Conservation (phyloP, 768 basidiomycete genomes). For the Gloeophyllum trabeum region DNA sequence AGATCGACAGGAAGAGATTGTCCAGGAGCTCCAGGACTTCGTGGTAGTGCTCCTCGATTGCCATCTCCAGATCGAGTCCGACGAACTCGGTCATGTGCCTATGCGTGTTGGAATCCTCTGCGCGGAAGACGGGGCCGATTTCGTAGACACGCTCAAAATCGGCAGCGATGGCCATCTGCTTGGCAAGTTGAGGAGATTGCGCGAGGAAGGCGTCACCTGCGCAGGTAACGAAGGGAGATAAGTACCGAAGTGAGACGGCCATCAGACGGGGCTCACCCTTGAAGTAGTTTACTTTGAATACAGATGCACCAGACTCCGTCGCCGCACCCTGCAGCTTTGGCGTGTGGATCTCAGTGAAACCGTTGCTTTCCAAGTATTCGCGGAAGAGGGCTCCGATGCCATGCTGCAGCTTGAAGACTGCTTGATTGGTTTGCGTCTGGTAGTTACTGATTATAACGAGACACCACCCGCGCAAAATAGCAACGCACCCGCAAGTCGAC, state of each 20-base stretch:
- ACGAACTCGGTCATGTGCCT: slow-evolving; percentile 98
- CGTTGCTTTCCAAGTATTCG: slow-evolving; percentile 56
- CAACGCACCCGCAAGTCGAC: slow-evolving; percentile 75
- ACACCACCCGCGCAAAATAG: not conserved
- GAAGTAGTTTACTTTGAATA: slow-evolving; percentile 97
- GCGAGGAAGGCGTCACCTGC: slow-evolving; percentile 85
- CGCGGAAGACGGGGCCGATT: slow-evolving; percentile 93
- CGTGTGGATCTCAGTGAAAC: slow-evolving; percentile 93
- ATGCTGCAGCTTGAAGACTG: slow-evolving; percentile 86
- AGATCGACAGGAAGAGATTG: slow-evolving; percentile 75
- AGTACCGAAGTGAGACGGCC: not conserved
- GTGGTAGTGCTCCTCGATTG: slow-evolving; percentile 97
- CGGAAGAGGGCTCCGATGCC: slow-evolving; percentile 88
- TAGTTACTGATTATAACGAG: slow-evolving; percentile 2
- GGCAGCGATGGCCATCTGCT: slow-evolving; percentile 98
- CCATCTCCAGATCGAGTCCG: slow-evolving; percentile 98
- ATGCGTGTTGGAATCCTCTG: slow-evolving; percentile 94
- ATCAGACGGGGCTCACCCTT: slow-evolving; percentile 49
- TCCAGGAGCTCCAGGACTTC: slow-evolving; percentile 94
- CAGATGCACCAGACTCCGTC: slow-evolving; percentile 92
- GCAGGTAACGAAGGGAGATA: not conserved
- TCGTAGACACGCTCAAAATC: slow-evolving; percentile 99
- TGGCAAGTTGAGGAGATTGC: slow-evolving; percentile 94
- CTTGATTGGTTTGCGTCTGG: slow-evolving; percentile 91
- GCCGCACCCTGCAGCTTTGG: slow-evolving; percentile 96